A percentile compares a stretch with the other conserved stretches of the same genome.
Evolutionary conservation across 257 asterid genomes (phyloP).

Genomic region (Penstemon newberryi): DNA sequence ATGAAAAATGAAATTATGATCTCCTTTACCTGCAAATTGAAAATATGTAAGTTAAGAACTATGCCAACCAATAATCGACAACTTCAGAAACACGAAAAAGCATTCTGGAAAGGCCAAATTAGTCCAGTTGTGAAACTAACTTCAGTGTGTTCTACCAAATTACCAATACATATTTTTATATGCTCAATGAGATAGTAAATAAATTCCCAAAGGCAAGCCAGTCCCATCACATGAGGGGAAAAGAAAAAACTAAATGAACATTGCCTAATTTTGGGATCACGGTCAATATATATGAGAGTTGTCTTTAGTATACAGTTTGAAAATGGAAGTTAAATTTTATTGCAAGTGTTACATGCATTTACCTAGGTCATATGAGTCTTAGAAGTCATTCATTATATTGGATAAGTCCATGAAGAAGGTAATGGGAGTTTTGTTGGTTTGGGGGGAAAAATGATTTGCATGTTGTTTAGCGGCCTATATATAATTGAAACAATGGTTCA

Average conservation of each 20-base stretch:
- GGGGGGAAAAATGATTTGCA: neutral
- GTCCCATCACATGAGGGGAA: neutral
- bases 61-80: conserved; percentile 19
- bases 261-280: neutral
- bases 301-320: neutral
- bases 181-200: conserved; percentile 2
- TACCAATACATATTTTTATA: neutral
- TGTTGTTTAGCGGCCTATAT: conserved; percentile 5
- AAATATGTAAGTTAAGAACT: conserved; percentile 25
- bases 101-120: conserved; percentile 8
- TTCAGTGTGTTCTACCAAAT: neutral
- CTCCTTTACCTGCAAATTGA: conserved; percentile 80
- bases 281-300: conserved; percentile 14
- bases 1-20: conserved; percentile 85
- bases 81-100: conserved; percentile 16
- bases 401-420: conserved; percentile 3
- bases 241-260: neutral
- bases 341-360: neutral
- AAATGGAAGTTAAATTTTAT: neutral
- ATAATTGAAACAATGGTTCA: conserved; percentile 16
- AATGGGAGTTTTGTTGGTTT: neutral
- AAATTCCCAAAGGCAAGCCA: conserved; percentile 6
- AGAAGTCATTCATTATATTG: neutral
- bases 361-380: conserved; percentile 11
- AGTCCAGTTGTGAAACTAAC: neutral